Evolutionary conservation across 495 filamentous ascomycete species (phyloP), one percentile per base, ranked within the genome.

Genomic region (Beverwykella pulmonaria): DNA sequence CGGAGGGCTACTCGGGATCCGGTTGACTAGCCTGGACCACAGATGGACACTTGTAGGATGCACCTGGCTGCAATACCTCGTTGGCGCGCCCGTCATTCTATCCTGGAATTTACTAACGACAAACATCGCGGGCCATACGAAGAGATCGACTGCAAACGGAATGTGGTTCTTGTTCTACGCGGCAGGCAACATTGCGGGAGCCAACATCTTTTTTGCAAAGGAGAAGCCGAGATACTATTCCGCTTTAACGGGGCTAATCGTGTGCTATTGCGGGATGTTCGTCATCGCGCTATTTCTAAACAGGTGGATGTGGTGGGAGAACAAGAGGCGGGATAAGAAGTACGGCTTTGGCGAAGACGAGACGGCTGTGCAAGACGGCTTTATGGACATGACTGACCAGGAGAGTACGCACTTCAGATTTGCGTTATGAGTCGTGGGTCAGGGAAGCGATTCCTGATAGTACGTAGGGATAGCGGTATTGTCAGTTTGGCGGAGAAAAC

Each of bases 161-260:
- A 79, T 85, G 8, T 77, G 84, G 5, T 87, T 86, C 74, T 60
- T 78, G 19, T 74, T 76, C 1, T 79, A 79, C 55, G 78, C 77
- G 14, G 74, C 63, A 27, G 65, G 39, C 17, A 69, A 65, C 50
- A 75, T 66, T 34, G 61, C 39, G 10, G 61, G 49, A 57, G 86
- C 86, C 0, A 87, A 87, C 73, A 87, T 88, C 76, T 87, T 86
- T 70, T 84, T 84, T 66, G 79, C 79, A 1, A 74, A 73, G 20
- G 84, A 88, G 70, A 81, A 79, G 20, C 85, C 84, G 20, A 76
- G 76, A 3, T 88, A 88, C 61, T 63, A 73, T 1, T 81, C 87
- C 19, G 86, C 84, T 4, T 86, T 88, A 52, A 86, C 84, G 78
- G 83, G 81, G 1, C 86, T 87, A 79, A 85, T 89, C 57, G 82